Conservation (phyloP, 1,139 yeast species). For the Taiozyma sp. region DNA sequence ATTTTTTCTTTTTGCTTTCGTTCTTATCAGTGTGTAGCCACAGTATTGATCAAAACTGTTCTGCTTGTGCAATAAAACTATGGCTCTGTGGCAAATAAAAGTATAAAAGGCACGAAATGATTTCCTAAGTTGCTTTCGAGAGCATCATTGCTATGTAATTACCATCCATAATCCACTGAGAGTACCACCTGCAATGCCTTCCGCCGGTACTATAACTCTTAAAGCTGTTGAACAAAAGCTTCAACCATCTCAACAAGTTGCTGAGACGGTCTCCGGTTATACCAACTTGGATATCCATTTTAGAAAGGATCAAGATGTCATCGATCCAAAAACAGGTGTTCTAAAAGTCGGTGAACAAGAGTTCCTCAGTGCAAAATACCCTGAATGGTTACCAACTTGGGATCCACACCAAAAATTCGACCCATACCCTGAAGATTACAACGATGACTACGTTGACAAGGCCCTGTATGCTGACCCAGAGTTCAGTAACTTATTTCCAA, state of each 20-base stretch:
- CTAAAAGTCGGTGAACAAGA: slow-evolving; percentile 18
- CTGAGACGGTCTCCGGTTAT: slow-evolving; percentile 8
- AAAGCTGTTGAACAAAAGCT: slow-evolving; percentile 3
- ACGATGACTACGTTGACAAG: slow-evolving; percentile 40
- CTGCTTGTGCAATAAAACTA: neutral
- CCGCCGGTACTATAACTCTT: slow-evolving; percentile 12
- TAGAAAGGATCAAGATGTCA: slow-evolving; percentile 18
- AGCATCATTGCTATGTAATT: neutral
- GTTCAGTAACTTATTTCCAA: slow-evolving; percentile 45
- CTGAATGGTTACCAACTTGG: slow-evolving; percentile 48
- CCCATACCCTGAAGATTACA: slow-evolving; percentile 41
- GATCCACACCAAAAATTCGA: slow-evolving; percentile 33
- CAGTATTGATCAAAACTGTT: neutral
- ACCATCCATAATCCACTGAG: neutral
- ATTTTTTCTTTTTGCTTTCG: too few species aligned
- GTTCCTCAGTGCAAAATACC: slow-evolving; percentile 13
- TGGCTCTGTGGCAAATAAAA: neutral
- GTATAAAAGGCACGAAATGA: too few species aligned
- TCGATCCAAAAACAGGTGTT: slow-evolving; percentile 19
- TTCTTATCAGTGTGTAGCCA: neutral
- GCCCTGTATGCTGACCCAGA: slow-evolving; percentile 55
- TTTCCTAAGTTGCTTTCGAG: neutral
- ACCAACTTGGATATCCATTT: slow-evolving; percentile 23
- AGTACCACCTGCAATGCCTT: slow-evolving; percentile 3
- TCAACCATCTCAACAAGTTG: neutral